phyloP scores from a whole-genome alignment of 352 stramenopile species.

The Globisporangium spiculum region DNA sequence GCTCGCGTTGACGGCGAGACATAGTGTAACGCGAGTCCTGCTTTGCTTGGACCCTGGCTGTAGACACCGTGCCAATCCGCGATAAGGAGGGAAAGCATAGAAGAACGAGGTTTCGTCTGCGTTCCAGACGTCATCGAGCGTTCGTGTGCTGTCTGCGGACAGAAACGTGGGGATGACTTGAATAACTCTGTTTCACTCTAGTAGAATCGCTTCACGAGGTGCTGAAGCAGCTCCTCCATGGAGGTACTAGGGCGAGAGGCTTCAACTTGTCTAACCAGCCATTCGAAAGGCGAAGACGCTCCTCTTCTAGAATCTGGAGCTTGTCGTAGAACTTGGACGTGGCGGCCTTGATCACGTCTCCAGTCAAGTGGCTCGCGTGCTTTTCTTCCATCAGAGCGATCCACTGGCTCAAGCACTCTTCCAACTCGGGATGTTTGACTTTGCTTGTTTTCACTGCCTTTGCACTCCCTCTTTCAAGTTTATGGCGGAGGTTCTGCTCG shows the following conservation, averaged over 20 bases:
- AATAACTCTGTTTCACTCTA: not conserved
- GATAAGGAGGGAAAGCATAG: not conserved
- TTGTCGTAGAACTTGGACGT: not conserved
- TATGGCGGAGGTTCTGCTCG: too few species aligned
- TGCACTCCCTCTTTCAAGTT: too few species aligned
- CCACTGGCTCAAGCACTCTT: not conserved
- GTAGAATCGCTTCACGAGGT: not conserved
- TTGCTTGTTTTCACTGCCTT: too few species aligned
- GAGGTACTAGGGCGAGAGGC: not conserved
- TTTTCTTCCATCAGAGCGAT: not conserved
- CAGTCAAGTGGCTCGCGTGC: not conserved
- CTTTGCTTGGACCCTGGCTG: too few species aligned
- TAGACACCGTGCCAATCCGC: too few species aligned
- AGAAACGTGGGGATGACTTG: not conserved
- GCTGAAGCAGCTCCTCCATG: not conserved
- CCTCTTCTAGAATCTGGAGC: not conserved
- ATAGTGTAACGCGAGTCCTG: too few species aligned
- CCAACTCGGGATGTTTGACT: not conserved
- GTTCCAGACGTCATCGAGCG: not conserved
- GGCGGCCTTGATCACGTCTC: not conserved
- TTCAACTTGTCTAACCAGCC: constrained; percentile 3
- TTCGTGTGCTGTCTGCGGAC: not conserved
- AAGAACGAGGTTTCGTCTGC: not conserved
- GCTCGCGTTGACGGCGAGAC: not conserved
- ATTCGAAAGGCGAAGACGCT: not conserved